phyloP scores from a whole-genome alignment of 306 rosid genomes.

The Prunus mongolica region DNA sequence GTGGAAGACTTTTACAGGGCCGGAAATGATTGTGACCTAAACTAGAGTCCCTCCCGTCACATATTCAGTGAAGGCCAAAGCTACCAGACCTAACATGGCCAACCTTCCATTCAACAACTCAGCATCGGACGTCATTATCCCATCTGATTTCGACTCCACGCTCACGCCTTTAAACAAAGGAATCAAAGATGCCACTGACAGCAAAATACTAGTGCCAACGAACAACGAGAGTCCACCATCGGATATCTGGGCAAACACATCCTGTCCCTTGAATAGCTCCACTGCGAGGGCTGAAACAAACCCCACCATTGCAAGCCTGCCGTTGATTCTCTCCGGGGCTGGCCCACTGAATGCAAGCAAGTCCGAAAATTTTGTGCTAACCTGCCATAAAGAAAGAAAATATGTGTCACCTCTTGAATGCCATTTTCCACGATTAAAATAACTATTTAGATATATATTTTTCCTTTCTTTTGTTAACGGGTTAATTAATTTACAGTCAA shows the following conservation, averaged over 20 bases:
- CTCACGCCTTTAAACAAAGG: conserved; percentile 67
- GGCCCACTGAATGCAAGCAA: conserved; percentile 79
- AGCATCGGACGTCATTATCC: conserved; percentile 61
- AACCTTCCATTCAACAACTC: conserved; percentile 80
- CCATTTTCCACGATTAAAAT: no score
- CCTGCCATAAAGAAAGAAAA: conserved; percentile 10
- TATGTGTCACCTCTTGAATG: neutral
- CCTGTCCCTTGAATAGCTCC: conserved; percentile 62
- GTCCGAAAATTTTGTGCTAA: conserved; percentile 50
- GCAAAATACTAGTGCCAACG: conserved; percentile 47
- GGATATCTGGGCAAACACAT: conserved; percentile 50
- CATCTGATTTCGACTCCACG: conserved; percentile 59
- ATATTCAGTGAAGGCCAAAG: conserved; percentile 63
- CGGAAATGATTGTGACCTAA: neutral
- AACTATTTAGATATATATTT: no score
- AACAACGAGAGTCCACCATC: conserved; percentile 71
- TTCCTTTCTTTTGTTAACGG: no score
- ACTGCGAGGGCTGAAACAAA: conserved; percentile 71
- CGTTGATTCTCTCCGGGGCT: conserved; percentile 89
- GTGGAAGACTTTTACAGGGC: neutral
- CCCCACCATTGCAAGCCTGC: conserved; percentile 85
- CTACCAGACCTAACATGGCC: conserved; percentile 86
- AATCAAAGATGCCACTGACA: conserved; percentile 64
- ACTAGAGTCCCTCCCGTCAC: conserved; percentile 67
- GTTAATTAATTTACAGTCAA: no score